phyloP scores from a whole-genome alignment of 2,329 filamentous ascomycete genomes.

The Aquanectria penicillioides region DNA sequence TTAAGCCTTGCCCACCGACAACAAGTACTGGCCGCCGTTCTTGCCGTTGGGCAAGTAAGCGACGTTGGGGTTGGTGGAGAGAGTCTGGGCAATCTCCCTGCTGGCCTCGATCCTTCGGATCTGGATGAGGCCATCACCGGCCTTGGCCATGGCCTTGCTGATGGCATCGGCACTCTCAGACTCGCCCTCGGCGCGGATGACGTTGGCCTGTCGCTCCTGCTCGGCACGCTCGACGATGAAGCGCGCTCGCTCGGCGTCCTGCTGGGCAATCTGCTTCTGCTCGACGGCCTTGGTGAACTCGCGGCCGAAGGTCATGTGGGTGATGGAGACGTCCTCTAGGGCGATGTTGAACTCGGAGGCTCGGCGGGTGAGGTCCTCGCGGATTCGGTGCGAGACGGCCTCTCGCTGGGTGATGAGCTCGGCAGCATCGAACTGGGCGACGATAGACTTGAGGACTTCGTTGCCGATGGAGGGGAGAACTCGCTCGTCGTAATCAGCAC shows the following conservation, averaged over 20 bases:
- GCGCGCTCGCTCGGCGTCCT: slow-evolving; percentile 95
- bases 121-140: slow-evolving; percentile 91
- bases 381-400: slow-evolving; percentile 94
- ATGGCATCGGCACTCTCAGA: slow-evolving; percentile 97
- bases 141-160: slow-evolving; percentile 90
- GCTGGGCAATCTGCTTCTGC: slow-evolving; percentile 99
- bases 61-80: slow-evolving; percentile 92
- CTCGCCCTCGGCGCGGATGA: slow-evolving; percentile 97
- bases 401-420: slow-evolving; percentile 99
- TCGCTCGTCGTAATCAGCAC: slow-evolving; percentile 97
- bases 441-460: slow-evolving; percentile 98
- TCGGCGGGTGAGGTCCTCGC: slow-evolving; percentile 88
- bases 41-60: slow-evolving; percentile 89
- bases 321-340: slow-evolving; percentile 98
- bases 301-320: slow-evolving; percentile 99
- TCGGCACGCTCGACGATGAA: slow-evolving; percentile 99
- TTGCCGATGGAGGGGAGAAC: slow-evolving; percentile 99
- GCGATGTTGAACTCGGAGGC: slow-evolving; percentile 98
- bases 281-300: slow-evolving; percentile 99
- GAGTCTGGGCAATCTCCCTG: slow-evolving; percentile 91
- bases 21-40: slow-evolving; percentile 64
- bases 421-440: slow-evolving; percentile 97
- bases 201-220: slow-evolving; percentile 98
- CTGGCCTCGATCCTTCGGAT: slow-evolving; percentile 98
- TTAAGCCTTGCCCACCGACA: slow-evolving; percentile 61